Evolutionary conservation across 73 alveolate species (phyloP), one percentile per base, ranked within the genome.

Genomic region (Symbiodinium pilosum): DNA sequence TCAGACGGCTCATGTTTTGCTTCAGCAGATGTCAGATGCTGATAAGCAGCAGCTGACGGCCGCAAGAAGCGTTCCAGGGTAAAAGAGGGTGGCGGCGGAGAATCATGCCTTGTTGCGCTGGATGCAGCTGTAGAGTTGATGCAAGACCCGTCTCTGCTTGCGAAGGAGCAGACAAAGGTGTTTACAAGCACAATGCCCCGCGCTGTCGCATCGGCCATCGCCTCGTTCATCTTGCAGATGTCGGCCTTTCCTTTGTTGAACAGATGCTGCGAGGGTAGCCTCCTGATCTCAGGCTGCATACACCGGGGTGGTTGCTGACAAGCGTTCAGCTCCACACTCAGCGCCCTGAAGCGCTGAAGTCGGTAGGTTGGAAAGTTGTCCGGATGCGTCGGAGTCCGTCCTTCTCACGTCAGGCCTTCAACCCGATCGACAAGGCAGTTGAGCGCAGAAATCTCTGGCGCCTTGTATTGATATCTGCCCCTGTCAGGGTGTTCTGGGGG

Each of bases 131-230:
- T n/a, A n/a, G n/a, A n/a, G n/a, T n/a, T n/a, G n/a, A n/a, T n/a
- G n/a, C n/a, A n/a, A n/a, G n/a, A n/a, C n/a, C n/a, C n/a, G n/a
- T n/a, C 59, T 47, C 14, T 14, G 21, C 59, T 14, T 47, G 28
- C 83, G 69, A 26, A 89, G 96, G 96, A 89, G 96, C 52, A 54
- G 2, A 89, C 96, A 18, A 64, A 64, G 87, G 96, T 89, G 38
- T 89, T 89, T 87, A 89, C 96, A 73, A 89, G 96, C 75, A 89
- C 87, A 30, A 89, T 89, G 96, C 87, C 96, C 2, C 96, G 96
- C 11, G 96, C 96, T 11, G 96, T 89, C 39, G 75, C 73, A 18
- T 89, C 95, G 7, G 95, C 36, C 36, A 36, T 30, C 38, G 77
- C 77, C 77, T 64, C 14, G 14, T 64, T 1, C 77, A 64, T 18